Percentiles rank a stretch among this genome's conserved stretches.
These are phyloP conservation scores for Cercophora scortea DNA, from an alignment of 495 filamentous ascomycete genomes.

Conservation along the genomic window DNA sequence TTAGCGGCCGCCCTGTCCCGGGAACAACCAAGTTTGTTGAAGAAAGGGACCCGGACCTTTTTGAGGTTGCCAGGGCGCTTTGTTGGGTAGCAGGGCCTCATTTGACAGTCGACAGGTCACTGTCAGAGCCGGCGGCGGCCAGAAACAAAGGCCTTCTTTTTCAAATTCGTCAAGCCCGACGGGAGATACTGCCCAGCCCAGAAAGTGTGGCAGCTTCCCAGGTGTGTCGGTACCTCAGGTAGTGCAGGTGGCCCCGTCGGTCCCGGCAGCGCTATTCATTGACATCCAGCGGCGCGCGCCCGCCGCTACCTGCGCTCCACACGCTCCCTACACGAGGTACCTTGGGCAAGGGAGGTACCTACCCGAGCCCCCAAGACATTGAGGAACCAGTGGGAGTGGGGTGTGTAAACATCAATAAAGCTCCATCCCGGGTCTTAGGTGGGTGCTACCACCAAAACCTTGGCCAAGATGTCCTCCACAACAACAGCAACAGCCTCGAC, in stretches of 20 bases:
- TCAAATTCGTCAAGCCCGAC: no score
- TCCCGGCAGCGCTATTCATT: no score
- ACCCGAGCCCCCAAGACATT: no score
- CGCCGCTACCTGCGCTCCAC: no score
- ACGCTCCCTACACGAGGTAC: no score
- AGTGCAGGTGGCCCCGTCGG: no score
- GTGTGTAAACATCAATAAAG: conserved; percentile 21
- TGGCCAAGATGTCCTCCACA: conserved; percentile 23
- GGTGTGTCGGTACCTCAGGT: no score
- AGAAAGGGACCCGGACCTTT: neutral
- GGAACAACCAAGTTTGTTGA: neutral
- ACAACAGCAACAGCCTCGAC: conserved; percentile 40
- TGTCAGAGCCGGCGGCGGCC: neutral
- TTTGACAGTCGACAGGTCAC: neutral
- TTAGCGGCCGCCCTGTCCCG: neutral
- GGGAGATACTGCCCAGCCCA: no score
- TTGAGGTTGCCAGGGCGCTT: neutral
- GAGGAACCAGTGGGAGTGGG: neutral
- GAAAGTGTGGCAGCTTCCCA: no score
- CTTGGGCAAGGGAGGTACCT: no score
- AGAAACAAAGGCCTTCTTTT: neutral
- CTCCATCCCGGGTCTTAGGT: neutral
- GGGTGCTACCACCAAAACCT: conserved; percentile 9
- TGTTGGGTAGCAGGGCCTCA: neutral
- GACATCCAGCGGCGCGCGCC: no score